A percentile compares a stretch with the other conserved stretches of the same genome.
These are phyloP conservation scores for Cucurbita maxima DNA, from an alignment of 306 rosid genomes.

Conservation along the genomic window DNA sequence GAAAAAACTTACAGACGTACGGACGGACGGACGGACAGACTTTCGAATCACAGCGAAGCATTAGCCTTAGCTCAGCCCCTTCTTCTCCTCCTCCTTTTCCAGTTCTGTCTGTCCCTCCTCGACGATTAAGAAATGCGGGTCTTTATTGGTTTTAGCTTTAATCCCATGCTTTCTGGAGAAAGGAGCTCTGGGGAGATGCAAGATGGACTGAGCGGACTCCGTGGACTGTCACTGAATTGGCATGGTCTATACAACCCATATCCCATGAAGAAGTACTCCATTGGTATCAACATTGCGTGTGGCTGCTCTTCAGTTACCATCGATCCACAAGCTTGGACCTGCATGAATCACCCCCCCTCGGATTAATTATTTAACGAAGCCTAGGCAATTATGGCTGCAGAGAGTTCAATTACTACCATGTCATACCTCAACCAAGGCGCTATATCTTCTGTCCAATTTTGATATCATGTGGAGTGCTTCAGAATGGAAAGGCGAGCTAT, in stretches of 20 bases:
- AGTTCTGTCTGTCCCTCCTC: background rate
- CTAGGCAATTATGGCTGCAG: background rate
- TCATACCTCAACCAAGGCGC: slow-evolving; percentile 82
- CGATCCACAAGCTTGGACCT: slow-evolving; percentile 96
- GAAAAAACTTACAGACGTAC: background rate
- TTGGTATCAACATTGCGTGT: slow-evolving; percentile 83
- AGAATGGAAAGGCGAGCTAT: slow-evolving; percentile 82
- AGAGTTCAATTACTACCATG: background rate
- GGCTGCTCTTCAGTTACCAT: slow-evolving; percentile 98
- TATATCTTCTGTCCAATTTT: slow-evolving; percentile 59
- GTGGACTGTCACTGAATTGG: slow-evolving; percentile 56
- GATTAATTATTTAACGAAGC: background rate
- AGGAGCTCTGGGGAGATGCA: slow-evolving; percentile 88
- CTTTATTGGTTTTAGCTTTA: slow-evolving; percentile 81
- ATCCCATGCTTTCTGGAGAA: slow-evolving; percentile 95
- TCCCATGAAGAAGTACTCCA: slow-evolving; percentile 87
- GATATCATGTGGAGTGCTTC: slow-evolving; percentile 84
- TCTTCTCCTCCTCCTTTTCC: background rate
- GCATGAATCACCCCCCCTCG: background rate
- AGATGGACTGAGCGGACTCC: slow-evolving; percentile 77
- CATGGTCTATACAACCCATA: slow-evolving; percentile 66
- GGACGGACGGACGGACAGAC: background rate
- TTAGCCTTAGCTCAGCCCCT: background rate
- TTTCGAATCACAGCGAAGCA: background rate
- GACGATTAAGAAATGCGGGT: slow-evolving; percentile 47